Conservation (phyloP, 2,329 filamentous ascomycete genomes). For the Karstenula rhodostoma region DNA sequence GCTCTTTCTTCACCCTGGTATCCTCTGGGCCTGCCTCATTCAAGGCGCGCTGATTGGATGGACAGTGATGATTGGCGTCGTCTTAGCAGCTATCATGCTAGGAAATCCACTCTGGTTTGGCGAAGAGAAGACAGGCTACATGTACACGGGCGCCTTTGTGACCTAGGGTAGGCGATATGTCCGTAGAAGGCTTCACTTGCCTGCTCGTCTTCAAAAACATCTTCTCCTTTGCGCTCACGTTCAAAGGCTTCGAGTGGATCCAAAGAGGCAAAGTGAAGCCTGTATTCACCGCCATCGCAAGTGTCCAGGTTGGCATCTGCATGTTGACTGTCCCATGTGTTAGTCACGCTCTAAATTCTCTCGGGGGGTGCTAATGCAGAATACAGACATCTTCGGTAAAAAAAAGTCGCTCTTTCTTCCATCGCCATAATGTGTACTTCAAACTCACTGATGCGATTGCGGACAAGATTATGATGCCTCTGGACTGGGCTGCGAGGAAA, state of each 20-base stretch:
- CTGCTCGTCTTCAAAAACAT: slow-evolving; percentile 95
- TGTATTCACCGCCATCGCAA: slow-evolving; percentile 75
- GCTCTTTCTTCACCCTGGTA: slow-evolving; percentile 82
- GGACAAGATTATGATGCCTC: slow-evolving; percentile 21
- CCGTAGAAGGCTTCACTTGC: slow-evolving; percentile 88
- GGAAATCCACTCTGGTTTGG: slow-evolving; percentile 83
- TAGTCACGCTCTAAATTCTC: slow-evolving; percentile 55
- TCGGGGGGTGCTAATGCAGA: not conserved
- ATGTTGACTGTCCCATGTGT: slow-evolving; percentile 80
- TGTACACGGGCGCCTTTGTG: slow-evolving; percentile 76
- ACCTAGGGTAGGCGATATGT: slow-evolving; percentile 69
- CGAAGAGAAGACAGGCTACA: slow-evolving; percentile 84
- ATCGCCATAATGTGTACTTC: slow-evolving; percentile 46
- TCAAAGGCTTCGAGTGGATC: slow-evolving; percentile 85
- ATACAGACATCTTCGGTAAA: slow-evolving; percentile 46
- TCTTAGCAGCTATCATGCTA: slow-evolving; percentile 83
- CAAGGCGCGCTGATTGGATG: slow-evolving; percentile 93
- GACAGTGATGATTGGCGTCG: slow-evolving; percentile 89
- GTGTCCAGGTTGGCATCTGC: slow-evolving; percentile 81
- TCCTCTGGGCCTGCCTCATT: slow-evolving; percentile 81
- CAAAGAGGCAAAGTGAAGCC: slow-evolving; percentile 67
- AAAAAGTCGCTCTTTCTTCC: slow-evolving; percentile 45
- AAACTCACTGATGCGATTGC: slow-evolving; percentile 41
- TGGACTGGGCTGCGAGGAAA: slow-evolving; percentile 1
- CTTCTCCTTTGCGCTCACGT: slow-evolving; percentile 87